phyloP scores from a whole-genome alignment of 768 basidiomycete species.

The Trametes cinnabarina region DNA sequence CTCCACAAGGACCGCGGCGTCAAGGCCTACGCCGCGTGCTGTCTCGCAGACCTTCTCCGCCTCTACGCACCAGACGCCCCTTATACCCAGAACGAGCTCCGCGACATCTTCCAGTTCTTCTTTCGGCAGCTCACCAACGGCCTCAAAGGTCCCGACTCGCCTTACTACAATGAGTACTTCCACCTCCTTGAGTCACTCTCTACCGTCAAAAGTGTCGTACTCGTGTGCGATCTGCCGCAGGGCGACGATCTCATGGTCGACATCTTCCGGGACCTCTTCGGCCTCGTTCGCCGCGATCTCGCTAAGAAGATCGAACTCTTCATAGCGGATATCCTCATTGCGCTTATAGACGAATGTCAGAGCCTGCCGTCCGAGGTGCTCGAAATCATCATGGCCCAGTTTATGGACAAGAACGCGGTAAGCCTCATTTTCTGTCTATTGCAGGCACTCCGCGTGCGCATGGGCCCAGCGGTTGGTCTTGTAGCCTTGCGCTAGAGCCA shows the following conservation, averaged over 20 bases:
- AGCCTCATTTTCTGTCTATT: constrained; percentile 26
- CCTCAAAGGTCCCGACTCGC: constrained; percentile 71
- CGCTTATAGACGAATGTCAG: constrained; percentile 83
- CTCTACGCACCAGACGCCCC: constrained; percentile 97
- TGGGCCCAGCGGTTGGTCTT: not conserved
- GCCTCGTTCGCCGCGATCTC: constrained; percentile 68
- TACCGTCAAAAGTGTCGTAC: constrained; percentile 90
- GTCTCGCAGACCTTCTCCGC: constrained; percentile 88
- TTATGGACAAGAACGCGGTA: constrained; percentile 75
- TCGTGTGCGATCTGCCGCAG: constrained; percentile 87
- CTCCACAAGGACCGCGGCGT: constrained; percentile 96
- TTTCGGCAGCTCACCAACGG: constrained; percentile 77
- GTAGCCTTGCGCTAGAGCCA: too few relatives aligned
- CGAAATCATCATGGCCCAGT: constrained; percentile 81
- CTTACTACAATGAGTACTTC: constrained; percentile 91
- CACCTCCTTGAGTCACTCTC: constrained; percentile 93
- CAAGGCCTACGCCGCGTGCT: constrained; percentile 92
- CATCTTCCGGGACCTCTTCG: constrained; percentile 82
- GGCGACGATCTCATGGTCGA: constrained; percentile 82
- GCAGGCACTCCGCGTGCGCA: not conserved
- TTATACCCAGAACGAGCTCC: constrained; percentile 82
- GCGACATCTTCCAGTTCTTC: constrained; percentile 98
- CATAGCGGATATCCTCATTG: constrained; percentile 86
- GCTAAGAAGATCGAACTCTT: constrained; percentile 82
- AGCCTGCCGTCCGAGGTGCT: constrained; percentile 76